Evolutionary conservation across 2,329 filamentous ascomycete species (phyloP).

Genomic region (Mariannaea sp.): DNA sequence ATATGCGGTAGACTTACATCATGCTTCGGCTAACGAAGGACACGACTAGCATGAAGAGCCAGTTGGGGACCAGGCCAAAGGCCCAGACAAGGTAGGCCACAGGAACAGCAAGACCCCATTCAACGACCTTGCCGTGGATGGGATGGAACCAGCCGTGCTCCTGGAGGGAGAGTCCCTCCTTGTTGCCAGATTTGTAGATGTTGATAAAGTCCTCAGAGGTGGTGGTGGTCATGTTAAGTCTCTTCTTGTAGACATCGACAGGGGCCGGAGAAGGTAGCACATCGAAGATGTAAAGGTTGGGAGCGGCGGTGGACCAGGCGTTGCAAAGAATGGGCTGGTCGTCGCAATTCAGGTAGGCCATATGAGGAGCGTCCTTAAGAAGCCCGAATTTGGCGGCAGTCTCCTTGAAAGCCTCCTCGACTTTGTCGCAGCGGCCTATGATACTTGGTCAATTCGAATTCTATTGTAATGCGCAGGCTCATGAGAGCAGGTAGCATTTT

Average conservation of each 20-base stretch:
- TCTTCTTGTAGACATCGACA: conserved; percentile 67
- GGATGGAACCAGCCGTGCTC: conserved; percentile 74
- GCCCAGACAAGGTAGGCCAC: conserved; percentile 71
- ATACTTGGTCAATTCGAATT: conserved; percentile 27
- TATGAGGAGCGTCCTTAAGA: conserved; percentile 65
- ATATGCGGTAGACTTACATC: conserved; percentile 63
- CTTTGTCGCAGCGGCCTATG: conserved; percentile 65
- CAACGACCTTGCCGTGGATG: conserved; percentile 69
- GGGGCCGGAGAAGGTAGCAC: conserved; percentile 67
- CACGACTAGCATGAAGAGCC: conserved; percentile 77
- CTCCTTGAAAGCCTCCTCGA: conserved; percentile 70
- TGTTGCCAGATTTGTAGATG: conserved; percentile 56
- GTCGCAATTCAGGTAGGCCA: conserved; percentile 76
- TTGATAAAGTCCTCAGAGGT: conserved; percentile 66
- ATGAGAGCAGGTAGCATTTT: neutral
- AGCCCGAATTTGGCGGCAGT: conserved; percentile 67
- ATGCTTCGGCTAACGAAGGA: conserved; percentile 74
- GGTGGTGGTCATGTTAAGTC: conserved; percentile 71
- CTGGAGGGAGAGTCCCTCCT: conserved; percentile 54
- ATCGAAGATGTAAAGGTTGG: conserved; percentile 69
- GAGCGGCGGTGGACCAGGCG: conserved; percentile 68
- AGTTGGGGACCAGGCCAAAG: conserved; percentile 70
- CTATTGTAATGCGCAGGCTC: conserved; percentile 3
- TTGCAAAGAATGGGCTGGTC: conserved; percentile 76
- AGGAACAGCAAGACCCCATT: conserved; percentile 66